Conservation (phyloP, 2,329 filamentous ascomycete genomes). For the Dothistroma septosporum region DNA sequence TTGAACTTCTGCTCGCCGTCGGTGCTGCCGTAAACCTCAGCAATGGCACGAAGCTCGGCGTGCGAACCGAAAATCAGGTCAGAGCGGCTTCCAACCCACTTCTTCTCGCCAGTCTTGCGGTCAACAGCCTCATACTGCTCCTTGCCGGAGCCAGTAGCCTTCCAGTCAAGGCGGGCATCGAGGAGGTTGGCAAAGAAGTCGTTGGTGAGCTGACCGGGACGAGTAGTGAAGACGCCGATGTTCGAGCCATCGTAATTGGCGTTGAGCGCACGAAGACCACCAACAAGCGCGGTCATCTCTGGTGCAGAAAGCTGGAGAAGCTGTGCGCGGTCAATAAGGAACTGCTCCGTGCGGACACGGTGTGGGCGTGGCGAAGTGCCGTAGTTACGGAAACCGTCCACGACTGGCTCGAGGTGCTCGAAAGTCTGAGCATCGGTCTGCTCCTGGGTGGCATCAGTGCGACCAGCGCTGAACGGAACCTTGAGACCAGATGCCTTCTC, state of each 20-base stretch:
- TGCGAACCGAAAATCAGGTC: conserved; percentile 72
- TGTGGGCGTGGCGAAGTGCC: conserved; percentile 52
- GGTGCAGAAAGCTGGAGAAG: conserved; percentile 67
- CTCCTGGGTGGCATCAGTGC: conserved; percentile 66
- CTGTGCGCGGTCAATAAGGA: conserved; percentile 67
- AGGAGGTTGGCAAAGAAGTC: conserved; percentile 81
- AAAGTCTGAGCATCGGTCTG: conserved; percentile 66
- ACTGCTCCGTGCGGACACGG: conserved; percentile 63
- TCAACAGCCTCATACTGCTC: conserved; percentile 63
- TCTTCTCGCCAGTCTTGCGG: conserved; percentile 61
- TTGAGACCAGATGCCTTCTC: conserved; percentile 65
- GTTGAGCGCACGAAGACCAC: conserved; percentile 66
- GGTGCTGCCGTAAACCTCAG: conserved; percentile 63
- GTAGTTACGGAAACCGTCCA: conserved; percentile 80
- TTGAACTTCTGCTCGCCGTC: conserved; percentile 62
- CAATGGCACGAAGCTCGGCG: conserved; percentile 65
- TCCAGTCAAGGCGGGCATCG: conserved; percentile 64
- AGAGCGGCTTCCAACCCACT: conserved; percentile 65
- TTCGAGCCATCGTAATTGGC: conserved; percentile 67
- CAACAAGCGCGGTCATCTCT: conserved; percentile 66
- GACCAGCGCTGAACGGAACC: conserved; percentile 70
- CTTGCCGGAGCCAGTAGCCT: conserved; percentile 44
- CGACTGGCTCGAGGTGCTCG: conserved; percentile 60
- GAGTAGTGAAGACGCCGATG: conserved; percentile 64
- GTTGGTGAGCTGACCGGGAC: conserved; percentile 66